phyloP scores from a whole-genome alignment of 257 asterid species.

The Perilla frutescens region DNA sequence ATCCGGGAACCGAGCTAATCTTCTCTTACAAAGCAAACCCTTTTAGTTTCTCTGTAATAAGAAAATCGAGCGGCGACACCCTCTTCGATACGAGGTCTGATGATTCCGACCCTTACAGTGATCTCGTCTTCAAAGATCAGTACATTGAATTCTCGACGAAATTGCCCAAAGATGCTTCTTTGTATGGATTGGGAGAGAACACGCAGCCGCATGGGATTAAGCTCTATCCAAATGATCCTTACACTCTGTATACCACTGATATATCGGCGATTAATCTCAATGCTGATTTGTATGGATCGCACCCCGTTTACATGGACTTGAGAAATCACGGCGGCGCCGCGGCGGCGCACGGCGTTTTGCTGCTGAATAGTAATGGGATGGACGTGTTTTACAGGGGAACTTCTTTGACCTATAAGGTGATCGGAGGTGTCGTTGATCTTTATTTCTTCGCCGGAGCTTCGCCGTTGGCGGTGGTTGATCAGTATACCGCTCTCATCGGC shows the following conservation, averaged over 20 bases:
- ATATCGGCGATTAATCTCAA: conserved; percentile 75
- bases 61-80: conserved; percentile 72
- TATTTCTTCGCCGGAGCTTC: conserved; percentile 76
- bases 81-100: conserved; percentile 62
- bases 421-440: conserved; percentile 86
- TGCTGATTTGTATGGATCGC: conserved; percentile 79
- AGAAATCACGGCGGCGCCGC: conserved; percentile 59
- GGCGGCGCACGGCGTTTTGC: conserved; percentile 71
- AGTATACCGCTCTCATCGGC: conserved; percentile 74
- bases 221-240: conserved; percentile 67
- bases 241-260: conserved; percentile 72
- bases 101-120: conserved; percentile 54
- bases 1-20: conserved; percentile 53
- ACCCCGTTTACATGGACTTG: conserved; percentile 84
- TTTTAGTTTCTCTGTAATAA: conserved; percentile 60
- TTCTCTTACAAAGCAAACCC: conserved; percentile 71
- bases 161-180: conserved; percentile 67
- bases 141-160: conserved; percentile 80
- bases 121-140: conserved; percentile 79
- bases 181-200: conserved; percentile 84
- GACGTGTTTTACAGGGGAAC: conserved; percentile 74
- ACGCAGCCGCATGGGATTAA: conserved; percentile 81
- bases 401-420: conserved; percentile 77
- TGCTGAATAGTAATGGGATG: conserved; percentile 89
- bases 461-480: conserved; percentile 82